These are phyloP conservation scores for Geosmithia morbida DNA, from an alignment of 2,329 filamentous ascomycete species.

Conservation along the genomic window DNA sequence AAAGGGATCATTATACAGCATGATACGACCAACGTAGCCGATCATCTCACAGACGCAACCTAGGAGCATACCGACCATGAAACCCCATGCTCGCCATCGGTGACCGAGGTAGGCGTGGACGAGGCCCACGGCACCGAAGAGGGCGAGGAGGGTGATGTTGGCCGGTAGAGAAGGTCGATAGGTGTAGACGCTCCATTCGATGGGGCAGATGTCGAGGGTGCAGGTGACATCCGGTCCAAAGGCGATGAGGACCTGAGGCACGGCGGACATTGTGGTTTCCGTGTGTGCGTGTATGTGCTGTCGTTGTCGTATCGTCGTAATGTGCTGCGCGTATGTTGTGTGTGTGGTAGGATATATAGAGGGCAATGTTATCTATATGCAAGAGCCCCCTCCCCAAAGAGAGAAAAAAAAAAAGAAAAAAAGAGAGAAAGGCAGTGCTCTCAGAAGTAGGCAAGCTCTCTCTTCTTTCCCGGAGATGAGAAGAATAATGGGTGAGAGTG, in stretches of 20 bases:
- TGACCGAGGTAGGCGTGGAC: conserved; percentile 29
- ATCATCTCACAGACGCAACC: conserved; percentile 44
- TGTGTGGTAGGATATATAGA: too few relatives aligned
- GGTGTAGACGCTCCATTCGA: conserved; percentile 32
- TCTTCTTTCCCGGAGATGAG: too few relatives aligned
- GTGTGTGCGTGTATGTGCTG: too few relatives aligned
- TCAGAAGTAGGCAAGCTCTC: too few relatives aligned
- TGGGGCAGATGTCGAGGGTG: conserved; percentile 29
- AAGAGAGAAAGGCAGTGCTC: too few relatives aligned
- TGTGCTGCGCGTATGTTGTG: too few relatives aligned
- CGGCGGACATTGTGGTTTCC: conserved; percentile 7
- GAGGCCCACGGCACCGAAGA: conserved; percentile 28
- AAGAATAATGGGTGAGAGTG: too few relatives aligned
- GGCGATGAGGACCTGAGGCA: conserved; percentile 9
- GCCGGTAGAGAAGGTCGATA: conserved; percentile 39
- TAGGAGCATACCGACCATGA: conserved; percentile 34
- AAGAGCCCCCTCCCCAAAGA: too few relatives aligned
- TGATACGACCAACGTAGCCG: conserved; percentile 46
- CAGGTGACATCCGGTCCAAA: conserved; percentile 32
- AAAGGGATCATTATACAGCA: conserved; percentile 44
- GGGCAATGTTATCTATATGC: too few relatives aligned
- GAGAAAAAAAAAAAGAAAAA: too few relatives aligned
- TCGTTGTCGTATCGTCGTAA: too few relatives aligned
- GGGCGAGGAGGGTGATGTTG: conserved; percentile 33
- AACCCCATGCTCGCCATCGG: conserved; percentile 31